Evolutionary conservation across 805 yeast genomes (phyloP).

Genomic region (Ogataea minuta): DNA sequence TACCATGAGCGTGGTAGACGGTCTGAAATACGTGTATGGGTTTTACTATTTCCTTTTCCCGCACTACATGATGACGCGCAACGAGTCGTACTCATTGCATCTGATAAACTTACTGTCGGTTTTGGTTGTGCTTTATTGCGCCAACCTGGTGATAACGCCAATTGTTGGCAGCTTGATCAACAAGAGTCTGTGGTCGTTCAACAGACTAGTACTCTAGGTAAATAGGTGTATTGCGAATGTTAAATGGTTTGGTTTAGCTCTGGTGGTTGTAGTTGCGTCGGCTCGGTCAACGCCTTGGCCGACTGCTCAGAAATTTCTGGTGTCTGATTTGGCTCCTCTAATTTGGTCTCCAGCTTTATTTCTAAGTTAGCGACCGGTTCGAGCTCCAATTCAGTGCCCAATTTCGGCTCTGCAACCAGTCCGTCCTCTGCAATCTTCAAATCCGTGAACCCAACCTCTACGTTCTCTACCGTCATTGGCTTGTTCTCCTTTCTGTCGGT

Average conservation of each 20-base stretch:
- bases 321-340: not conserved
- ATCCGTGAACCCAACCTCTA: too few relatives aligned
- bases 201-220: constrained; percentile 7
- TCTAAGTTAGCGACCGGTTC: constrained; percentile 1
- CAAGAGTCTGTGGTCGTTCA: constrained; percentile 1
- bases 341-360: not conserved
- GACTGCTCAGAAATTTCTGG: not conserved
- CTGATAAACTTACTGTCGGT: constrained; percentile 14
- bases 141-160: constrained; percentile 15
- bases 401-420: not conserved
- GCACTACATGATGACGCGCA: constrained; percentile 46
- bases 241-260: not conserved
- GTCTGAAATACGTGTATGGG: constrained; percentile 20
- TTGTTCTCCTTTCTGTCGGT: not conserved
- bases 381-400: not conserved
- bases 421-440: too few relatives aligned
- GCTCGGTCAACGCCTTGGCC: constrained; percentile 1
- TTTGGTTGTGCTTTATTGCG: constrained; percentile 15
- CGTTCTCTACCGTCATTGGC: not conserved
- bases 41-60: constrained; percentile 46
- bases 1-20: constrained; percentile 12
- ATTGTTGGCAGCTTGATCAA: constrained; percentile 10
- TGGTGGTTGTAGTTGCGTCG: not conserved
- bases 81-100: constrained; percentile 36
- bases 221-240: not conserved